Evolutionary conservation across 768 basidiomycete genomes (phyloP).

Genomic region (Pleurotus tuoliensis): DNA sequence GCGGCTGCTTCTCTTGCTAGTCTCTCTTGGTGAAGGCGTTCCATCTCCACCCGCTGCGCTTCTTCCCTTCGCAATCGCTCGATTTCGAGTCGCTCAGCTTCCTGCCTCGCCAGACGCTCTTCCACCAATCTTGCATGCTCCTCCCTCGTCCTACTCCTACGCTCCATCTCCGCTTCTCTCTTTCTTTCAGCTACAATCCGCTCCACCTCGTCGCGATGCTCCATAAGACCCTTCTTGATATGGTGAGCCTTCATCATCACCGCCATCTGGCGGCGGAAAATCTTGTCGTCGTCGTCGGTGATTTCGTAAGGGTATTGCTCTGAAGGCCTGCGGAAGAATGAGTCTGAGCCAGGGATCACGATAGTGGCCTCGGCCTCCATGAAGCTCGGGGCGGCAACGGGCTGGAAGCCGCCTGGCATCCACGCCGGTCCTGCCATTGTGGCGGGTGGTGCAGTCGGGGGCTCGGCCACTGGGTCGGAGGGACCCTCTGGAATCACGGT

Average conservation of each 20-base stretch:
- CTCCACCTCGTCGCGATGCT: neutral
- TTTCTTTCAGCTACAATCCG: neutral
- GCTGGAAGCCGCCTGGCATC: slow-evolving; percentile 3
- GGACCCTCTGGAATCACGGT: neutral
- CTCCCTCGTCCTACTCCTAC: too few relatives aligned
- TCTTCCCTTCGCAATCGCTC: neutral
- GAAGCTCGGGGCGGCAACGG: neutral
- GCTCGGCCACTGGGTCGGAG: too few relatives aligned
- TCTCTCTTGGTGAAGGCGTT: neutral
- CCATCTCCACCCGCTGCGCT: neutral
- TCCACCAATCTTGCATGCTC: too few relatives aligned
- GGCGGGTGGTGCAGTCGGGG: too few relatives aligned
- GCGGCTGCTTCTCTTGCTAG: too few relatives aligned
- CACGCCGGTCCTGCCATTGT: neutral
- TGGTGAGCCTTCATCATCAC: neutral
- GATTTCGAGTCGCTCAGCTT: neutral
- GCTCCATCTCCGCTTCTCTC: neutral
- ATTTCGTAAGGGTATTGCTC: neutral
- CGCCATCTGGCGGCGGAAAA: slow-evolving; percentile 1
- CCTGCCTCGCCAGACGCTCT: too few relatives aligned
- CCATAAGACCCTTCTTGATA: neutral
- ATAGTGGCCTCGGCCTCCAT: neutral
- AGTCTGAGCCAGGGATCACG: neutral
- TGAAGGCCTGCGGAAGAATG: too few relatives aligned
- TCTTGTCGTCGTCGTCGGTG: neutral